These are phyloP conservation scores for Sesbania bispinosa DNA, from an alignment of 306 rosid species.

Conservation along the genomic window DNA sequence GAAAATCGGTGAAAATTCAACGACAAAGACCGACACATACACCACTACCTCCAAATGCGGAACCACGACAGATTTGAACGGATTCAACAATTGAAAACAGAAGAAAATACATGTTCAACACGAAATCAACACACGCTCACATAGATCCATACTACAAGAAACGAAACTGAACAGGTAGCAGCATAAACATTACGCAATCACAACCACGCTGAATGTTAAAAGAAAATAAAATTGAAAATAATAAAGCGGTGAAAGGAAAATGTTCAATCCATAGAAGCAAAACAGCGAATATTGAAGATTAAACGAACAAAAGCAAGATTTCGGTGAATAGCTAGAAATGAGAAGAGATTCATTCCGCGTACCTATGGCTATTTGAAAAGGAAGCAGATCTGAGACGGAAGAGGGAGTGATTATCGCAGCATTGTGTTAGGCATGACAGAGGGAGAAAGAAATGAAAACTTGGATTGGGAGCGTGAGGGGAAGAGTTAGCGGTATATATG, in stretches of 20 bases:
- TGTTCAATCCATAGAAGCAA: not conserved
- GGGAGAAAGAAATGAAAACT: not conserved
- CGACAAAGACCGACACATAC: not conserved
- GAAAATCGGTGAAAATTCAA: not conserved
- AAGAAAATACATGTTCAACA: not conserved
- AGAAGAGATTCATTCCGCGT: not conserved
- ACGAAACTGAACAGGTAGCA: not conserved
- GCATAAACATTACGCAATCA: not conserved
- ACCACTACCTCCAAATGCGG: not conserved
- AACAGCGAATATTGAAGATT: not conserved
- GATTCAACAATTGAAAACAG: not conserved
- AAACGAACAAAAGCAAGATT: not conserved
- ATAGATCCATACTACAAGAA: not conserved
- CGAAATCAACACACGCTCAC: not conserved
- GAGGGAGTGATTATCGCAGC: constrained; percentile 11
- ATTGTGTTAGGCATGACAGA: not conserved
- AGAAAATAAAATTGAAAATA: too few species aligned
- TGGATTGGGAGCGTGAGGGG: not conserved
- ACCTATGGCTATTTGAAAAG: constrained; percentile 27
- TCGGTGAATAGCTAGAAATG: not conserved
- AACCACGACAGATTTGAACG: not conserved
- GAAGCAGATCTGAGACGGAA: constrained; percentile 32
- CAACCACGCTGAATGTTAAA: not conserved
- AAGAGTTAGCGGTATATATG: not conserved
- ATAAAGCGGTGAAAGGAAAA: too few species aligned